phyloP scores from a whole-genome alignment of 768 basidiomycete genomes.

The Xerocomus spinulosus region DNA sequence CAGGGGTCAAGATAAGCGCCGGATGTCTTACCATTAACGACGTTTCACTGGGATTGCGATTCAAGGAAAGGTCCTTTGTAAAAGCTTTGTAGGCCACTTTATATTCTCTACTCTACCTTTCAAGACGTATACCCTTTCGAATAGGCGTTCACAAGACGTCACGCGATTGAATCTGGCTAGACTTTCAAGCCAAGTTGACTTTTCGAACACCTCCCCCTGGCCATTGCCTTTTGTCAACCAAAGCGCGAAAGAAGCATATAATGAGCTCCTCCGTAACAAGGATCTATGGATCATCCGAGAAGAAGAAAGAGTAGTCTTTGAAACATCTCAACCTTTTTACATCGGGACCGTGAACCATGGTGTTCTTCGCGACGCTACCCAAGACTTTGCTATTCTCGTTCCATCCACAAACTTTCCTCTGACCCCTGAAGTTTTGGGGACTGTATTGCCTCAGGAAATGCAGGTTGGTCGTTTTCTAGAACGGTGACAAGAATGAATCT shows the following conservation, averaged over 20 bases:
- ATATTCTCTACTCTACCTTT: not conserved
- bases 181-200: too few species aligned
- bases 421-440: not conserved
- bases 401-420: slow-evolving; percentile 22
- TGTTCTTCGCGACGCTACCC: not conserved
- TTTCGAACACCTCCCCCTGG: not conserved
- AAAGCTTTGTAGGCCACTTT: slow-evolving; percentile 7
- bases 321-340: slow-evolving; percentile 4
- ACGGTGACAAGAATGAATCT: not conserved
- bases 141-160: slow-evolving; percentile 4
- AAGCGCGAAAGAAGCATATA: not conserved
- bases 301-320: slow-evolving; percentile 18
- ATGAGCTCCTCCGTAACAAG: slow-evolving; percentile 5
- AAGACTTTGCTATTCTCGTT: slow-evolving; percentile 15
- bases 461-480: not conserved
- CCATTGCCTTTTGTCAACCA: not conserved
- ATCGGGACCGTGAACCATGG: not conserved
- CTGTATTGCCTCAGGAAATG: not conserved
- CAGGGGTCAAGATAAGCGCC: slow-evolving; percentile 14
- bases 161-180: not conserved
- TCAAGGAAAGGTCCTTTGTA: slow-evolving; percentile 20
- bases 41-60: slow-evolving; percentile 8
- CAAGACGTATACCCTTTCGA: not conserved
- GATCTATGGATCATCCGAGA: slow-evolving; percentile 14
- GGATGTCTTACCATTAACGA: slow-evolving; percentile 7